A percentile compares a stretch with the other conserved stretches of the same genome.
Conservation (phyloP, 257 asterid species). For the Fraxinus anomala region DNA sequence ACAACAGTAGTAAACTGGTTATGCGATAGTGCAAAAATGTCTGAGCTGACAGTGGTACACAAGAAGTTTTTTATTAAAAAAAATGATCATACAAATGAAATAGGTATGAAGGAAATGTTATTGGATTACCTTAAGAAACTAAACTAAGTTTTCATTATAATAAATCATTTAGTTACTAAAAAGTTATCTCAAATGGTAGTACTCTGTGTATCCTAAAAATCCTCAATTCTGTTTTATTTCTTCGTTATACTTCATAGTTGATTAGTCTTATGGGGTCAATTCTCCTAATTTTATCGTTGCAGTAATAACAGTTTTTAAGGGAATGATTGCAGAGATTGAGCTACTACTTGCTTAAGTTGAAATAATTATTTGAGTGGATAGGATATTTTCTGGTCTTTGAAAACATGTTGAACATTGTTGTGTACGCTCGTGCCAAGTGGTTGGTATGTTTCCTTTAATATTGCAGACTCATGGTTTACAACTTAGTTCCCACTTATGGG, state of each 20-base stretch:
- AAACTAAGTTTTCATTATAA: neutral
- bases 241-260: conserved; percentile 12
- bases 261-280: conserved; percentile 7
- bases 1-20: no score
- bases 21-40: no score
- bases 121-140: neutral
- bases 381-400: conserved; percentile 88
- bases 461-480: neutral
- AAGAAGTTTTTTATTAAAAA: no score
- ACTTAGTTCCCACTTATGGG: neutral
- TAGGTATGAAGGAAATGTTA: no score
- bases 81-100: no score
- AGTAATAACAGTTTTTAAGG: conserved; percentile 87
- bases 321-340: conserved; percentile 91
- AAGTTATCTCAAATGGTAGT: conserved; percentile 49
- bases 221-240: conserved; percentile 8
- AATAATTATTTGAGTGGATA: conserved; percentile 96
- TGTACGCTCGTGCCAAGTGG: conserved; percentile 95
- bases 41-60: no score
- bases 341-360: conserved; percentile 93
- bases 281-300: conserved; percentile 26
- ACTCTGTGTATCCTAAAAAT: conserved; percentile 25
- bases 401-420: conserved; percentile 84
- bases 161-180: neutral
- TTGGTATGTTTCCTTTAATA: conserved; percentile 48